Evolutionary conservation across 345 rosid genomes (phyloP).

Genomic region (Hibiscus trionum): DNA sequence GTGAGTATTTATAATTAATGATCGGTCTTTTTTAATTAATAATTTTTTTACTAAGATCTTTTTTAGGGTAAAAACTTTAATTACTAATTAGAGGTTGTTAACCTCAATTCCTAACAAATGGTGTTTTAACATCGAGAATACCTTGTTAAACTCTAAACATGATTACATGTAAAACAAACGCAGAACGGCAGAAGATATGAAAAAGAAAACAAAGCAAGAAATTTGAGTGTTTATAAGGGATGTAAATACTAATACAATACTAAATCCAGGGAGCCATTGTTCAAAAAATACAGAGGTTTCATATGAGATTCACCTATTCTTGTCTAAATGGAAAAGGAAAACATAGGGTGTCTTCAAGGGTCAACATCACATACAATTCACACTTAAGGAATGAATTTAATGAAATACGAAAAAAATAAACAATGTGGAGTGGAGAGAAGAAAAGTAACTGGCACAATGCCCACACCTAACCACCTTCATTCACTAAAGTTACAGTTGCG

Average conservation of each 20-base stretch:
- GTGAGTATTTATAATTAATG: no score
- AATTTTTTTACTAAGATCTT: no score
- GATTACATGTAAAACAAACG: neutral
- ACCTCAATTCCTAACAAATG: no score
- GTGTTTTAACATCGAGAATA: no score
- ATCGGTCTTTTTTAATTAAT: no score
- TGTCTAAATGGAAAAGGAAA: neutral
- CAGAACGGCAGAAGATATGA: no score
- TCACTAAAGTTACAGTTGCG: slow-evolving; percentile 69
- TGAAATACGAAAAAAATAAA: slow-evolving; percentile 32
- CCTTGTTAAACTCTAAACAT: no score
- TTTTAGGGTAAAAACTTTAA: no score
- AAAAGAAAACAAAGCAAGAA: neutral
- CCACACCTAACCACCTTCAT: slow-evolving; percentile 20
- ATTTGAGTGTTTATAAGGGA: neutral
- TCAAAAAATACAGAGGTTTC: slow-evolving; percentile 15
- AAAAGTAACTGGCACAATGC: neutral
- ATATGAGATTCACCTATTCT: slow-evolving; percentile 12
- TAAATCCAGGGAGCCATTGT: neutral
- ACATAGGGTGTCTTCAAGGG: no score
- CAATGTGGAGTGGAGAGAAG: slow-evolving; percentile 27
- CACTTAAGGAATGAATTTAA: slow-evolving; percentile 28
- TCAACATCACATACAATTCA: slow-evolving; percentile 18
- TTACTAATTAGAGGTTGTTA: no score
- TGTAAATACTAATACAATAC: neutral